phyloP scores from a whole-genome alignment of 805 yeast species.

The Barnettozyma sucrosica region DNA sequence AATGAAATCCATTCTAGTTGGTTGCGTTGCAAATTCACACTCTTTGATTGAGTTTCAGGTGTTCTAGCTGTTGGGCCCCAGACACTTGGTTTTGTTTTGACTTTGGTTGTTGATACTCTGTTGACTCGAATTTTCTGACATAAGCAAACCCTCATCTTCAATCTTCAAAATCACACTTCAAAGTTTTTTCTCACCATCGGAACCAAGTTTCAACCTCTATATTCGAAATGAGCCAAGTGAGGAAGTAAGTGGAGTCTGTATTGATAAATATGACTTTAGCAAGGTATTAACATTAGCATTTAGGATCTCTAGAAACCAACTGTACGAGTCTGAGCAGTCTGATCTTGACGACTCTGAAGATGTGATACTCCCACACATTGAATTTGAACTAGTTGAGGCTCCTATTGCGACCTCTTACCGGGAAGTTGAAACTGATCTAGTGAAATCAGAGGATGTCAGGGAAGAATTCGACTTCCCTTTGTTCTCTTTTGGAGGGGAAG shows the following conservation, averaged over 20 bases:
- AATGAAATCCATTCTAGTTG: slow-evolving; percentile 22
- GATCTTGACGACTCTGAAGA: slow-evolving; percentile 9
- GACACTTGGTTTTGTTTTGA: not conserved
- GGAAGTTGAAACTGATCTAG: not conserved
- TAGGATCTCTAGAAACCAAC: slow-evolving; percentile 22
- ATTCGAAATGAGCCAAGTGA: not conserved
- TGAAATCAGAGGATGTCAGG: not conserved
- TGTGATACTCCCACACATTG: slow-evolving; percentile 21
- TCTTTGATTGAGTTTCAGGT: not conserved
- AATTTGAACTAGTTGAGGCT: slow-evolving; percentile 22
- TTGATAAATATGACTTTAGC: not conserved
- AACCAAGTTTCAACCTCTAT: too few species aligned
- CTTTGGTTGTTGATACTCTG: not conserved
- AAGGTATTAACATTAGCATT: not conserved
- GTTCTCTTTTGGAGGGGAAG: slow-evolving; percentile 22
- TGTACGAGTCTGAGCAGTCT: slow-evolving; percentile 14
- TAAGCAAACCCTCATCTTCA: not conserved
- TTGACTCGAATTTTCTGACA: too few species aligned
- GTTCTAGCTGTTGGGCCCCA: not conserved
- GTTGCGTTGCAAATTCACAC: not conserved
- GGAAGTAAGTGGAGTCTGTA: not conserved
- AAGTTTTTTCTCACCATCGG: not conserved
- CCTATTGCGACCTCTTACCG: not conserved
- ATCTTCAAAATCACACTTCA: too few species aligned
- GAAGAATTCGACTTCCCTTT: slow-evolving; percentile 26